Conservation (phyloP, 2,329 filamentous ascomycete genomes). For the Talaromyces funiculosus region DNA sequence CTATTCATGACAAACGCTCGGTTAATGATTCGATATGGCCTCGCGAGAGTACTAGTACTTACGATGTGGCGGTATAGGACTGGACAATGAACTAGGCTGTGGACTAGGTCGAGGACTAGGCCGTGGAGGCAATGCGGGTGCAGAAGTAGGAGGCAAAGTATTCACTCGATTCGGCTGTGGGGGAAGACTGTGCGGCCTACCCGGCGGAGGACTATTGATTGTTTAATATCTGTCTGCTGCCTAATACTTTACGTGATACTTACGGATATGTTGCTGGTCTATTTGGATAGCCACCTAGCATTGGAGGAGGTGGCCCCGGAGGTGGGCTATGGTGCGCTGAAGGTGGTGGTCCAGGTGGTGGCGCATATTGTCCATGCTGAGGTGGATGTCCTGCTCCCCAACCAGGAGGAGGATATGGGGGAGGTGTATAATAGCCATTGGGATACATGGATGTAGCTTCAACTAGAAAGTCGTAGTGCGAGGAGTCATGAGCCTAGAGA, state of each 20-base stretch:
- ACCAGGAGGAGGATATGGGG: conserved; percentile 8
- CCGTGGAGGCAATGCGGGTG: conserved; percentile 10
- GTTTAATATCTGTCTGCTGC: not conserved
- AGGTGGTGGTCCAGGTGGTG: conserved; percentile 1
- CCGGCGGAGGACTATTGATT: not conserved
- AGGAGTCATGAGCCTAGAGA: not conserved
- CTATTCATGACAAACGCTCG: not conserved
- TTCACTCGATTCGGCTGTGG: conserved; percentile 7
- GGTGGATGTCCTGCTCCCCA: conserved; percentile 7
- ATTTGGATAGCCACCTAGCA: conserved; percentile 1
- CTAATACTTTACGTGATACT: conserved; percentile 7
- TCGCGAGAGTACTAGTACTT: not conserved
- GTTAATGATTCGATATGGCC: not conserved
- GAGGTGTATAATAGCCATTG: conserved; percentile 5
- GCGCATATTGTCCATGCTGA: conserved; percentile 3
- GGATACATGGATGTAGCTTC: conserved; percentile 3
- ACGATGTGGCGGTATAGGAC: not conserved
- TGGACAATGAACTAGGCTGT: not conserved
- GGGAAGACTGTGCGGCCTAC: conserved; percentile 10
- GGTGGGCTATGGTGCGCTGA: conserved; percentile 3
- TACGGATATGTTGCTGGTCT: conserved; percentile 12
- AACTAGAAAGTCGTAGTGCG: not conserved
- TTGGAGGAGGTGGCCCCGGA: not conserved
- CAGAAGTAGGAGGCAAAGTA: conserved; percentile 1
- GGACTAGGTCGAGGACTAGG: conserved; percentile 6